Evolutionary conservation across 441 rosid species (phyloP), one percentile per base, ranked within the genome.

Genomic region (Pelargonium citronellum): DNA sequence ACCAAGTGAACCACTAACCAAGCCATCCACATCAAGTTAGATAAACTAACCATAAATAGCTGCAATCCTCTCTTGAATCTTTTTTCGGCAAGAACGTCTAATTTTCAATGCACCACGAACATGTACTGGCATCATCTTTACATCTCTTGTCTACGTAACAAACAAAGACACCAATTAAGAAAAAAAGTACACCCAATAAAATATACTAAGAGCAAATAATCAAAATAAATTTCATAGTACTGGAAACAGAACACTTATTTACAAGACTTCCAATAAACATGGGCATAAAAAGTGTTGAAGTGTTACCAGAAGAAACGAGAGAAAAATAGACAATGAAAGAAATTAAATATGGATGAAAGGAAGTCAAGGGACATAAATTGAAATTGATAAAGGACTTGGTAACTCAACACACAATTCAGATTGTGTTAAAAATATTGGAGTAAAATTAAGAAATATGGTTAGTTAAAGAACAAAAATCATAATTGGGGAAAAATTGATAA

Each of bases 51-150:
- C 93, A 68, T 87, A 89, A 72, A 89, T 79, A 62, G 95, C 96
- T 37, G 77, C 74, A 57, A 92, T 85, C 81, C 99, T 85, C 73
- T 95, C 97, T 16, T 76, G 86, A 22, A 95, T 95, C 92, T 86
- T 92, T 80, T 78, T 85, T 43, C 99, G 77, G 80, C 91, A 92
- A 0, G 78, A 75, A 20, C 97, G 88, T 3, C 98, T 83, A 67
- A 84, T 71, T 83, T 85, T 89, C 15, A 92, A 37, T 20, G 73
- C 67, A 24, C 83, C 86, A 34, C 86, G 92, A 15, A 83, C 70
- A 58, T 82, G 66, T 69, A 76, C 89, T 0, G 97, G 97, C 80
- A 90, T 61, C 80, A 88, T 65, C 80, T 89, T 90, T 51, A 85
- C 16, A 20, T 92, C 98, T 80, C 96, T 86, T 13, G 92, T 84